These are phyloP conservation scores for Trichosporon sp. DNA, from an alignment of 1,284 basidiomycete genomes.

Conservation along the genomic window DNA sequence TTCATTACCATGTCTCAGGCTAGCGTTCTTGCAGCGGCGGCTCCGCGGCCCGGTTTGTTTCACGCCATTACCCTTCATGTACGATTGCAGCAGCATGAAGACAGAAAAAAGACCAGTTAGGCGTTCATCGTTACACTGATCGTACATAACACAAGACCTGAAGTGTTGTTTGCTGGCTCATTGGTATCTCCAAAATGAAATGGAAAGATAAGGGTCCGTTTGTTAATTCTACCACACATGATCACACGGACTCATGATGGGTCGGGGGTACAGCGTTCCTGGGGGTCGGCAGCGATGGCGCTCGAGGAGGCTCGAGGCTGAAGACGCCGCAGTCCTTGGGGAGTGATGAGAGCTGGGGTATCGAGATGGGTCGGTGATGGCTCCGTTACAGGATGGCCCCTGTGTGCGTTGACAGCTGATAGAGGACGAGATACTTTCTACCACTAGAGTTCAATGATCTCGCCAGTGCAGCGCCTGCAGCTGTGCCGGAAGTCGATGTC, in stretches of 20 bases:
- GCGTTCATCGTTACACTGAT: conserved; percentile 17
- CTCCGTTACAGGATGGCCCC: neutral
- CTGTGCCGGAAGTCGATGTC: conserved; percentile 38
- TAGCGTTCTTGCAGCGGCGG: too few relatives aligned
- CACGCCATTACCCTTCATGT: neutral
- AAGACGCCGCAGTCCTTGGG: too few relatives aligned
- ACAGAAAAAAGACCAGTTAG: neutral
- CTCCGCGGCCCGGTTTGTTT: neutral
- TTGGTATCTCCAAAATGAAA: conserved; percentile 5
- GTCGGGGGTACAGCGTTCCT: neutral
- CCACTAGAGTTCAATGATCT: conserved; percentile 41
- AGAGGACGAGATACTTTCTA: neutral
- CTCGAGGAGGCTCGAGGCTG: too few relatives aligned
- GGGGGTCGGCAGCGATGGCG: too few relatives aligned
- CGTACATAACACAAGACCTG: conserved; percentile 15
- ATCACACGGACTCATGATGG: neutral
- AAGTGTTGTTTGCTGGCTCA: neutral
- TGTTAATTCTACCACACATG: neutral
- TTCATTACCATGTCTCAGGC: too few relatives aligned
- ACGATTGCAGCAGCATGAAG: too few relatives aligned
- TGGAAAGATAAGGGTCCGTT: neutral
- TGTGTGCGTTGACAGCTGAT: neutral
- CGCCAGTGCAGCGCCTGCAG: conserved; percentile 41
- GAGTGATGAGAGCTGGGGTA: neutral
- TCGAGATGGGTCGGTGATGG: neutral